Conservation (phyloP, 306 rosid species). For the Delonix regia region DNA sequence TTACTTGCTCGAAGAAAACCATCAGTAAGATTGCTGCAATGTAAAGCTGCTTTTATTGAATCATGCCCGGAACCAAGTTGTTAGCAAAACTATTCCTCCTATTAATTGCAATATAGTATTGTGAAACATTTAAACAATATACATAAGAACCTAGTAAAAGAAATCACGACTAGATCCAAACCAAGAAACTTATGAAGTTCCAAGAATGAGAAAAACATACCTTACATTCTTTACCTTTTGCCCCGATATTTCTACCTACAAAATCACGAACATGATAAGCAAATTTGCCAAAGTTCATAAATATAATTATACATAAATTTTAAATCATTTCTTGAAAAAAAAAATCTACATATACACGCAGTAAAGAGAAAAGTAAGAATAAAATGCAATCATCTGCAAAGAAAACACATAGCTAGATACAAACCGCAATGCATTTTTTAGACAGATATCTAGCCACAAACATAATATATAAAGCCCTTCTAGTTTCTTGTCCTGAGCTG, state of each 20-base stretch:
- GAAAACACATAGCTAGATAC: no score
- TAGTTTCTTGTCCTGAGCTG: constrained; percentile 24
- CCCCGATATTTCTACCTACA: constrained; percentile 29
- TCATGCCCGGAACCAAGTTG: background rate
- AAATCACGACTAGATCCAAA: constrained; percentile 18
- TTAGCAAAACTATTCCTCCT: constrained; percentile 1
- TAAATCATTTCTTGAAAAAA: background rate
- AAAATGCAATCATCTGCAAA: no score
- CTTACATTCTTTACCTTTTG: constrained; percentile 29
- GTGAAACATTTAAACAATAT: constrained; percentile 14
- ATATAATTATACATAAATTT: constrained; percentile 4
- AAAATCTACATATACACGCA: background rate
- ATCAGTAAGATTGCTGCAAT: background rate
- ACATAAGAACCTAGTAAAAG: constrained; percentile 2
- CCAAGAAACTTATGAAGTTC: constrained; percentile 10
- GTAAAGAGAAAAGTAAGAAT: no score
- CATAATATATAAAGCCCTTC: background rate
- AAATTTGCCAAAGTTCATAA: constrained; percentile 1
- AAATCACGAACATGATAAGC: constrained; percentile 28
- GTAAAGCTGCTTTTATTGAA: constrained; percentile 17
- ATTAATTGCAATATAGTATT: background rate
- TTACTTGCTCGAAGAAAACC: constrained; percentile 7
- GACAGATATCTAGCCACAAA: background rate
- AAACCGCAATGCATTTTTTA: constrained; percentile 3
- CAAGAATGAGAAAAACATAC: constrained; percentile 31